Evolutionary conservation across 805 yeast genomes (phyloP).

Genomic region (Myxozyma vanderwaltii): DNA sequence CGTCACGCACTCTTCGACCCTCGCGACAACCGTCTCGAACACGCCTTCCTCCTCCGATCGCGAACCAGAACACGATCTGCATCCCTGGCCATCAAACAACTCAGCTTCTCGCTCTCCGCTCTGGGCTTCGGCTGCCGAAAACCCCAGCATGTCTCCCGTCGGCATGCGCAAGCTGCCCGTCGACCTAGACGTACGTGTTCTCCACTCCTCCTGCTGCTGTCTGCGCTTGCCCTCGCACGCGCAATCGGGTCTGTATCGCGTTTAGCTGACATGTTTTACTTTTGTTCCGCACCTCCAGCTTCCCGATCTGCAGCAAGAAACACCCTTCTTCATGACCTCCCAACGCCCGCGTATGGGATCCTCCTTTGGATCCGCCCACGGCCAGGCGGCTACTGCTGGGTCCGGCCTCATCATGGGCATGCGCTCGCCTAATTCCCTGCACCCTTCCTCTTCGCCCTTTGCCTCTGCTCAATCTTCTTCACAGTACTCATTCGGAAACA

Average conservation of each 20-base stretch:
- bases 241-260: background rate
- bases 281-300: conserved; percentile 12
- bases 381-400: conserved; percentile 1
- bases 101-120: conserved; percentile 33
- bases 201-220: background rate
- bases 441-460: conserved; percentile 3
- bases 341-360: conserved; percentile 23
- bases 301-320: conserved; percentile 25
- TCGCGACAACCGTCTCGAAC: conserved; percentile 4
- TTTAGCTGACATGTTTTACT: background rate
- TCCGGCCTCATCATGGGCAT: conserved; percentile 17
- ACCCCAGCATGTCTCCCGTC: conserved; percentile 22
- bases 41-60: conserved; percentile 19
- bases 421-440: conserved; percentile 18
- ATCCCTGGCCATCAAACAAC: conserved; percentile 26
- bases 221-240: too few relatives aligned
- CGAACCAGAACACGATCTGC: conserved; percentile 30
- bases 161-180: conserved; percentile 27
- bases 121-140: conserved; percentile 22
- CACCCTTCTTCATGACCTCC: conserved; percentile 17
- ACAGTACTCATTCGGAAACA: conserved; percentile 18
- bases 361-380: conserved; percentile 18
- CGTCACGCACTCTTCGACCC: conserved; percentile 14
- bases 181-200: conserved; percentile 22
- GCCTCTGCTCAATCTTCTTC: background rate